Conservation (phyloP, 768 basidiomycete species). For the Ephemerocybe angulata region DNA sequence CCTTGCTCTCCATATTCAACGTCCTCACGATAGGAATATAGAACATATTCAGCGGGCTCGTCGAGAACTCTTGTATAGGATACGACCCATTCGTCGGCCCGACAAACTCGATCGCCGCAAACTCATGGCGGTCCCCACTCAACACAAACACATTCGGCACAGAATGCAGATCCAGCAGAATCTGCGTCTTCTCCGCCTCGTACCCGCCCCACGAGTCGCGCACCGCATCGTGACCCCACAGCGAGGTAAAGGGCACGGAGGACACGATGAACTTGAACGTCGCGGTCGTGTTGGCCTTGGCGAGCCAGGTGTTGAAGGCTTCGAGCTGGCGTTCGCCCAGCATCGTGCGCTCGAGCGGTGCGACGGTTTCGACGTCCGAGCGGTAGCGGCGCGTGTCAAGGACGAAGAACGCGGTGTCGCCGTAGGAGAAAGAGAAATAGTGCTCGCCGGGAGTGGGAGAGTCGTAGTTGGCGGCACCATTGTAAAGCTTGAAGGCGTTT, state of each 20-base stretch:
- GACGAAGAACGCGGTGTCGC: slow-evolving; percentile 75
- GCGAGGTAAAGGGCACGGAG: slow-evolving; percentile 70
- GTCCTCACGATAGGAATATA: slow-evolving; percentile 60
- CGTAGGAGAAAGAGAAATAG: slow-evolving; percentile 62
- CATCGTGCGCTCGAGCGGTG: slow-evolving; percentile 54
- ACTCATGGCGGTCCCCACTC: slow-evolving; percentile 77
- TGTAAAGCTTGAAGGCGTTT: slow-evolving; percentile 58
- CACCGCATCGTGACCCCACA: slow-evolving; percentile 63
- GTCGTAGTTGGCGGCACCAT: slow-evolving; percentile 62
- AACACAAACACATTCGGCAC: slow-evolving; percentile 70
- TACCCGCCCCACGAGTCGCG: slow-evolving; percentile 72
- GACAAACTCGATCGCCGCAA: slow-evolving; percentile 65
- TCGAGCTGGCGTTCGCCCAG: slow-evolving; percentile 63
- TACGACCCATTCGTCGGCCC: slow-evolving; percentile 32
- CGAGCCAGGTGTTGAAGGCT: slow-evolving; percentile 61
- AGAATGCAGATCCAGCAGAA: slow-evolving; percentile 56
- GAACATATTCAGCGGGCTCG: slow-evolving; percentile 68
- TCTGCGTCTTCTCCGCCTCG: slow-evolving; percentile 50
- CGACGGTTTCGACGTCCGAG: slow-evolving; percentile 34
- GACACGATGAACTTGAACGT: slow-evolving; percentile 77
- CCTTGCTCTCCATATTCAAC: slow-evolving; percentile 41
- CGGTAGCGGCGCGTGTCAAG: slow-evolving; percentile 67
- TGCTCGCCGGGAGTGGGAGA: slow-evolving; percentile 38
- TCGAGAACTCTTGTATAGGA: slow-evolving; percentile 60
- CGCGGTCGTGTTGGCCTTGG: slow-evolving; percentile 61